phyloP scores from a whole-genome alignment of 225 moss, liverwort and hornwort genomes.

The Antitrichia curtipendula region DNA sequence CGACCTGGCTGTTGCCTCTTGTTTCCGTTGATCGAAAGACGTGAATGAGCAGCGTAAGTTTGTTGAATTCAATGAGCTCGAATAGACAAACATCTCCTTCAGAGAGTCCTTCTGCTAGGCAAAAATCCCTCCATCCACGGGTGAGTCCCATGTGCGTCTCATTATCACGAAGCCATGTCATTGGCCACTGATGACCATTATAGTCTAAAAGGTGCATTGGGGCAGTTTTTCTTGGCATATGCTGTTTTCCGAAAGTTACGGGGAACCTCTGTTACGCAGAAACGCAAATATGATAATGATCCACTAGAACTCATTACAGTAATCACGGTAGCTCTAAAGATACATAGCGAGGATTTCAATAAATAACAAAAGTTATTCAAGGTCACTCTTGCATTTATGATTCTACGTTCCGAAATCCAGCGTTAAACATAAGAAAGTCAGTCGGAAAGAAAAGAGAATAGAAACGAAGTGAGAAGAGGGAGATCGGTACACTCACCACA shows the following conservation, averaged over 20 bases:
- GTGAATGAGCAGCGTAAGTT: conserved; percentile 20
- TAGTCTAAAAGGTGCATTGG: conserved; percentile 25
- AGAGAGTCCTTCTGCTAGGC: conserved; percentile 16
- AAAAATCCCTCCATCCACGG: conserved; percentile 31
- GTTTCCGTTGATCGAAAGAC: conserved; percentile 24
- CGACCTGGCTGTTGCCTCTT: background rate
- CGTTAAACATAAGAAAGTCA: background rate
- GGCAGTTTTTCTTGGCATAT: conserved; percentile 37
- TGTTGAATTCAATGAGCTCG: conserved; percentile 23
- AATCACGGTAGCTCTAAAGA: background rate
- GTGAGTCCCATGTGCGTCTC: conserved; percentile 48
- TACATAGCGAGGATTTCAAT: background rate
- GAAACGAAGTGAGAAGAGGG: background rate
- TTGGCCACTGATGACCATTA: conserved; percentile 25
- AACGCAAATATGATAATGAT: background rate
- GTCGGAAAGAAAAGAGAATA: background rate
- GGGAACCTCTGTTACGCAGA: conserved; percentile 19
- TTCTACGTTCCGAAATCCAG: background rate
- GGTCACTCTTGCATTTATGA: background rate
- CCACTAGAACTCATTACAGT: background rate
- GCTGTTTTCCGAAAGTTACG: conserved; percentile 34
- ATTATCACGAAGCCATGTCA: conserved; percentile 40
- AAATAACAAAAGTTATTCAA: background rate
- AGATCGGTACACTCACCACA: conserved; percentile 12
- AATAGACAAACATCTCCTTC: conserved; percentile 39